Evolutionary conservation across 345 rosid genomes (phyloP), one percentile per base, ranked within the genome.

Genomic region (Pistacia integerrima): DNA sequence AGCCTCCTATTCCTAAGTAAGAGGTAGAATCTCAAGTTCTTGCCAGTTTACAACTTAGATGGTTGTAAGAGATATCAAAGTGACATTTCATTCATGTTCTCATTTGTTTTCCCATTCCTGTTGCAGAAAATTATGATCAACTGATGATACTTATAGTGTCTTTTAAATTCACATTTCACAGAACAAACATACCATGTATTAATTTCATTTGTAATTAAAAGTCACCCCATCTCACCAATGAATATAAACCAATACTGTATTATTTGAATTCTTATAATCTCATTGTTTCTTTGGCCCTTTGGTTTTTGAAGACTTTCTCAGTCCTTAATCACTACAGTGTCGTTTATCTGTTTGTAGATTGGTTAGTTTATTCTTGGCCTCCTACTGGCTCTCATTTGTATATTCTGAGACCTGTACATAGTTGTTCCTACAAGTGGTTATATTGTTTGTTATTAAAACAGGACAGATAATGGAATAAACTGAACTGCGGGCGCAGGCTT

Each of bases 1-100:
- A 88, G 78, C 94, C 94, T 81, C 87, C 92, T 2, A 75, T 83
- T 61, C 71, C 87, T 16, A 85, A 84, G 74, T 83, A 90, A 88
- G 33, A 66, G 64, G 51, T 13, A 0, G 11, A 52, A 28, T 16
- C 28, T 33, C 13, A 61, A 4, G 63, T 14, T n/a, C 33, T 5
- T 13, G 35, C 64, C 68, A 70, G 5, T 56, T 5, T n/a, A 8
- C 25, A 57, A 52, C 73, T 64, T 66, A 55, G 17, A 2, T 30
- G 10, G 46, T 36, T 48, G 25, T n/a, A 62, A 52, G 68, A 36
- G 17, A 74, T 33, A 12, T 46, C 8, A 30, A 33, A 54, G 49
- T 9, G 10, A 17, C 33, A 3, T 65, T n/a, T 48, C 30, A 2
- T 67, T 78, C 80, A 14, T 67, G 58, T 52, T 60, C 51, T 65